Conservation (phyloP, 2,329 filamentous ascomycete genomes). For the Cladosporium sp. region DNA sequence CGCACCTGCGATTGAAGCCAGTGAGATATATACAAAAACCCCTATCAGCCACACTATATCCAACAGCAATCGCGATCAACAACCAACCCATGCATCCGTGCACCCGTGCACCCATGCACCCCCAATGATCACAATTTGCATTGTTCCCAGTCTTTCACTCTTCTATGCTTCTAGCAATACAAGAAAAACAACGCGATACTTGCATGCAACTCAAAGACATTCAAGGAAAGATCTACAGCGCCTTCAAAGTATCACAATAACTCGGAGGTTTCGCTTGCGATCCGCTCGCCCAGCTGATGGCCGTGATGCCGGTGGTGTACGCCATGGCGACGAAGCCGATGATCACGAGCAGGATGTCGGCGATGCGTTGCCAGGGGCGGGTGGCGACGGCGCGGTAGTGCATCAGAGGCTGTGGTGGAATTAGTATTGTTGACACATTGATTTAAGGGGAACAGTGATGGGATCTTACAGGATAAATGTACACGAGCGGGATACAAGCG, state of each 20-base stretch:
- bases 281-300: conserved; percentile 79
- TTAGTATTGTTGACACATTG: not conserved
- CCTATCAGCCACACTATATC: not conserved
- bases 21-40: not conserved
- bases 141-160: not conserved
- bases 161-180: conserved; percentile 14
- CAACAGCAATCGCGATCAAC: not conserved
- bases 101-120: not conserved
- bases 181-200: no score
- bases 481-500: conserved; percentile 94
- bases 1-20: not conserved
- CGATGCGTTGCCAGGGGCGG: conserved; percentile 64
- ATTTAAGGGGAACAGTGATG: no score
- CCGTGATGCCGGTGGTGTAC: conserved; percentile 85
- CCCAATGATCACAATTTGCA: not conserved
- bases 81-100: no score
- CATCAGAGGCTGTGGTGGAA: conserved; percentile 71
- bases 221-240: not conserved
- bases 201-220: not conserved
- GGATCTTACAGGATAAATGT: conserved; percentile 88
- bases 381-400: conserved; percentile 81
- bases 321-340: conserved; percentile 86
- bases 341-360: conserved; percentile 75
- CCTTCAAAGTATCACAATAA: conserved; percentile 58
- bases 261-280: conserved; percentile 55